Conservation (phyloP, 2,329 filamentous ascomycete species). For the Xylariaceae sp. region DNA sequence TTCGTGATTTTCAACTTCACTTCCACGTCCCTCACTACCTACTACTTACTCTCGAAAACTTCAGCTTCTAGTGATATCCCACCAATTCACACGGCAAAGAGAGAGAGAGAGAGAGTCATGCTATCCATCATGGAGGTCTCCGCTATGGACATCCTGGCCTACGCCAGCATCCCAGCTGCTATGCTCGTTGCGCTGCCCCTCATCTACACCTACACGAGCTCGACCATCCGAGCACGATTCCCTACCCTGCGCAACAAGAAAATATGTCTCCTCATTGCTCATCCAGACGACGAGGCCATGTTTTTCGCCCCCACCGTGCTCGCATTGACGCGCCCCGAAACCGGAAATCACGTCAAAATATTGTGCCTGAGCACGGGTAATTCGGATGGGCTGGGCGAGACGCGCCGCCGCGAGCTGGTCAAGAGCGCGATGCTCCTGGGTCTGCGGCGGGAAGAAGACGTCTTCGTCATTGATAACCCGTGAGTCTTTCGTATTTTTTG, state of each 20-base stretch:
- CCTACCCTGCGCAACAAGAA: constrained; percentile 73
- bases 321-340: constrained; percentile 71
- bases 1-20: neutral
- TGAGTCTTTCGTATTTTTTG: constrained; percentile 35
- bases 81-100: neutral
- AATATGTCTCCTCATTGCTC: constrained; percentile 88
- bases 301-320: constrained; percentile 91
- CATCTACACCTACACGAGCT: constrained; percentile 49
- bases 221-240: constrained; percentile 46
- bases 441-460: constrained; percentile 66
- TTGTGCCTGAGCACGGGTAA: constrained; percentile 86
- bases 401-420: constrained; percentile 75
- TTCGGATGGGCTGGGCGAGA: constrained; percentile 80
- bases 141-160: constrained; percentile 19
- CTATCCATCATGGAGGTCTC: constrained; percentile 13
- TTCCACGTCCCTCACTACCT: neutral
- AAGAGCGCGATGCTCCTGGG: constrained; percentile 76
- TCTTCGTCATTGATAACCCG: constrained; percentile 79
- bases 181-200: constrained; percentile 40
- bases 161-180: constrained; percentile 31
- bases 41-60: neutral
- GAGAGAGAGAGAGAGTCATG: neutral
- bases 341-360: constrained; percentile 89
- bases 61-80: neutral
- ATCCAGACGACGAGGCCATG: constrained; percentile 99